Percentiles rank a stretch among this genome's conserved stretches.
Evolutionary conservation across 116 monocot genomes (phyloP).

Genomic region (Iris pallida): DNA sequence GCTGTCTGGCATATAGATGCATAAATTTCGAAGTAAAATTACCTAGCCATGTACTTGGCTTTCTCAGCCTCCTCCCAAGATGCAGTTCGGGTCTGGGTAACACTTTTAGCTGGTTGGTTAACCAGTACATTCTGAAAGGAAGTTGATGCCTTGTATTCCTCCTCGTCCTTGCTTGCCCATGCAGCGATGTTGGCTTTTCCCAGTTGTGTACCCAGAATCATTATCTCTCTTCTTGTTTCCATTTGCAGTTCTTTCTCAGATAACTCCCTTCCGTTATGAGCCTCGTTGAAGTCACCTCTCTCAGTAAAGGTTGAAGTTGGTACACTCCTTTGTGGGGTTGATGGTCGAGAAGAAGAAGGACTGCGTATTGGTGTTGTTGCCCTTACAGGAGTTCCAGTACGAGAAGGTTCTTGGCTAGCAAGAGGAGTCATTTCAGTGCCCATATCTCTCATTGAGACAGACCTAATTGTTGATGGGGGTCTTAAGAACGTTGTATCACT

Average conservation of each 20-base stretch:
- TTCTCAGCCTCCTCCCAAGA: too few relatives aligned
- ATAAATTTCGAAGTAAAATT: not conserved
- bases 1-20: too few relatives aligned
- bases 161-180: conserved; percentile 69
- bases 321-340: conserved; percentile 38
- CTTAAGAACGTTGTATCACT: conserved; percentile 28
- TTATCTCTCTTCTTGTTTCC: conserved; percentile 72
- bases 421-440: conserved; percentile 91
- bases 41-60: conserved; percentile 80
- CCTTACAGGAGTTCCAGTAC: conserved; percentile 64
- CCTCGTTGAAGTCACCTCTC: conserved; percentile 8
- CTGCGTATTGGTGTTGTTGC: conserved; percentile 38
- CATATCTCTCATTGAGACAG: conserved; percentile 80
- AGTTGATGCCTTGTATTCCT: conserved; percentile 30
- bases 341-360: conserved; percentile 44
- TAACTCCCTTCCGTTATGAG: conserved; percentile 22
- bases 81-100: conserved; percentile 52
- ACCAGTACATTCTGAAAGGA: conserved; percentile 25
- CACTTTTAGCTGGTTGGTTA: conserved; percentile 26
- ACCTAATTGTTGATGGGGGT: conserved; percentile 48
- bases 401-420: conserved; percentile 83
- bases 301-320: conserved; percentile 19
- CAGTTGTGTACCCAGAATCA: conserved; percentile 67
- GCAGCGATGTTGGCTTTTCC: conserved; percentile 73
- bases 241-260: conserved; percentile 54